Evolutionary conservation across 139 green algal genomes (phyloP).

Genomic region (Pseudopediastrum boryanum): DNA sequence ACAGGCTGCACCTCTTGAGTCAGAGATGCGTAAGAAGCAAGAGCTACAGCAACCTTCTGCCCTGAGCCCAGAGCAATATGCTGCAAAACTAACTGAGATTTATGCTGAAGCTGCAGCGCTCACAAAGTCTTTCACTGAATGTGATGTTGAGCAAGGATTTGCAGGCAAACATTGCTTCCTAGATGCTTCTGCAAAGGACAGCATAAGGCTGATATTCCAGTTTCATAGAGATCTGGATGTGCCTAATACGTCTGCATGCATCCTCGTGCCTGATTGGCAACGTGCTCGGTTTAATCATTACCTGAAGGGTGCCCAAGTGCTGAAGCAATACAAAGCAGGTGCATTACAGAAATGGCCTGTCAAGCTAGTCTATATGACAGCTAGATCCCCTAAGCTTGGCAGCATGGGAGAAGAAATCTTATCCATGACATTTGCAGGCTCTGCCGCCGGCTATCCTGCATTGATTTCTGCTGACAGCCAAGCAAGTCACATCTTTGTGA

Average conservation of each 20-base stretch:
- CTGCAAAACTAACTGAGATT: too few species aligned
- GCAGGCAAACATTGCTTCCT: conserved; percentile 8
- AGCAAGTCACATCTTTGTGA: neutral
- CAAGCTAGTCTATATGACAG: conserved; percentile 3
- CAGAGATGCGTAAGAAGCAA: too few species aligned
- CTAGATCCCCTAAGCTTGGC: neutral
- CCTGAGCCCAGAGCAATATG: too few species aligned
- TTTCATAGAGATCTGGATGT: neutral
- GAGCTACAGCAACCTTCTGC: too few species aligned
- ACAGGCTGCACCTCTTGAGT: too few species aligned
- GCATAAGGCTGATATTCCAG: neutral
- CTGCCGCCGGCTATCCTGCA: neutral
- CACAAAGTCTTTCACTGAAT: too few species aligned
- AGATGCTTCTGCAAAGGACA: conserved; percentile 2
- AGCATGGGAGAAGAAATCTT: neutral
- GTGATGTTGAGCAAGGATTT: too few species aligned
- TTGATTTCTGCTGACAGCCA: neutral
- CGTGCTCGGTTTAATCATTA: conserved; percentile 12
- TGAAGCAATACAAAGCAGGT: conserved; percentile 1
- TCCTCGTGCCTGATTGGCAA: conserved; percentile 12
- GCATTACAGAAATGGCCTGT: neutral
- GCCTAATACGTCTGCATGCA: conserved; percentile 17
- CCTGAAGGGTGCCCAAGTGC: conserved; percentile 10
- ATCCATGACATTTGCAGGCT: neutral
- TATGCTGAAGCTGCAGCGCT: too few species aligned